Conservation (phyloP, 176 grass and related monocot genomes). For the Hordeum vulgare region MorexV3_pseudomolecules_assembly NC_058519.1:566274429-566274928, state of each 20-base stretch:
- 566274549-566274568: neutral
- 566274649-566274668: slow-evolving; percentile 8
- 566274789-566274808: neutral
- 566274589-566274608: neutral
- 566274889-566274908: slow-evolving; percentile 44
- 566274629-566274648: neutral
- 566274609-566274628: too few species aligned
- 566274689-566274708: neutral
- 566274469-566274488: neutral
- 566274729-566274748: neutral
- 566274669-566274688: slow-evolving; percentile 15
- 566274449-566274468: neutral
- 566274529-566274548: neutral
- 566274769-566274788: neutral
- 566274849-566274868: slow-evolving; percentile 10
- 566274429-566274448: neutral
- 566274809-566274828: neutral
- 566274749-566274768: neutral
- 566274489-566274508: neutral
- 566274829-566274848: neutral
- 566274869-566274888: neutral
- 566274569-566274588: neutral
- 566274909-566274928: neutral
- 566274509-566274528: neutral
- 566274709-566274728: neutral